Conservation (phyloP, 345 rosid genomes). For the Brassica rapa region DNA sequence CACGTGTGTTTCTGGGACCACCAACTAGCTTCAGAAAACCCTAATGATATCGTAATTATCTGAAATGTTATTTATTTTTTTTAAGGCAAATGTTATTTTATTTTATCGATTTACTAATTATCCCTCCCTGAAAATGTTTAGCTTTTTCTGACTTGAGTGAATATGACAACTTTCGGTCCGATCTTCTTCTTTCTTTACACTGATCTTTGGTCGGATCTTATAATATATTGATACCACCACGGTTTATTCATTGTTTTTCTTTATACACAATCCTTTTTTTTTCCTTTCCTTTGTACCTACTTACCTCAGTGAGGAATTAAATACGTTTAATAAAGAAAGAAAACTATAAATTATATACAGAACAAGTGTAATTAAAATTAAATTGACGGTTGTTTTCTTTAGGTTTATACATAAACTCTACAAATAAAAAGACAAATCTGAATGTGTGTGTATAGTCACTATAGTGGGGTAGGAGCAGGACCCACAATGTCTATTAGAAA, state of each 20-base stretch:
- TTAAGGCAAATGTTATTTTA: background rate
- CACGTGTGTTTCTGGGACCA: conserved; percentile 19
- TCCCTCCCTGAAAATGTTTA: conserved; percentile 2
- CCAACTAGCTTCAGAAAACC: background rate
- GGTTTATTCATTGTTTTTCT: background rate
- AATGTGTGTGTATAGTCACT: conserved; percentile 37
- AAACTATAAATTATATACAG: background rate
- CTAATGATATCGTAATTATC: background rate
- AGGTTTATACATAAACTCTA: background rate
- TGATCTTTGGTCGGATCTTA: conserved; percentile 1
- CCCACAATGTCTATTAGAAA: conserved; percentile 33
- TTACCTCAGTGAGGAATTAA: background rate
- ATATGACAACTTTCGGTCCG: conserved; percentile 33
- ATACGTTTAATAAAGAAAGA: background rate
- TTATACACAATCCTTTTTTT: background rate
- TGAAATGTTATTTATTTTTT: background rate
- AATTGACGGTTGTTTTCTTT: background rate
- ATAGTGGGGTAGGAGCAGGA: conserved; percentile 30
- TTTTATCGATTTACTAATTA: background rate
- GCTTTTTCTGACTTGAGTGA: conserved; percentile 4
- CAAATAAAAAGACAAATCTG: background rate
- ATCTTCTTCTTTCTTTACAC: conserved; percentile 14
- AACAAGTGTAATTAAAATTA: background rate
- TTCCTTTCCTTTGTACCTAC: background rate
- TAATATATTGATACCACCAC: background rate